Evolutionary conservation across 495 filamentous ascomycete genomes (phyloP).

Genomic region (Schizothecium vesticola): DNA sequence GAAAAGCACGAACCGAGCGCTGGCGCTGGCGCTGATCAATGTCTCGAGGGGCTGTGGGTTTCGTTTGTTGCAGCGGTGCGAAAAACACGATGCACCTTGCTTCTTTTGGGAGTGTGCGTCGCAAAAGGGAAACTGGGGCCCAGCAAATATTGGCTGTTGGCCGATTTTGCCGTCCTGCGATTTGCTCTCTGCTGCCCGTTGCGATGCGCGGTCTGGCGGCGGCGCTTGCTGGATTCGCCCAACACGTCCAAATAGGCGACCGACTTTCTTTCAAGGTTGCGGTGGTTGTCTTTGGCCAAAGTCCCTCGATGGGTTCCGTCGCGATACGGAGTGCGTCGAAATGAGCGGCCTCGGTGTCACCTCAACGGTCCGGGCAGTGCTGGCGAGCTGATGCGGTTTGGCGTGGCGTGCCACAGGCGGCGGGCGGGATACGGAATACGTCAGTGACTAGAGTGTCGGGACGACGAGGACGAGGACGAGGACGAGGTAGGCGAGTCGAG

Average conservation of each 20-base stretch:
- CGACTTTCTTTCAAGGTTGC: background rate
- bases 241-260: background rate
- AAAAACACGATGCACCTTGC: slow-evolving; percentile 19
- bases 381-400: slow-evolving; percentile 9
- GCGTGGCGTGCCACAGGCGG: slow-evolving; percentile 9
- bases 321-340: slow-evolving; percentile 2
- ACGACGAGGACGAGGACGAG: background rate
- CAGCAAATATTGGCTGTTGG: slow-evolving; percentile 4
- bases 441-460: background rate
- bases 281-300: background rate
- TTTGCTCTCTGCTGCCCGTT: background rate
- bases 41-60: slow-evolving; percentile 8
- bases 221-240: slow-evolving; percentile 21
- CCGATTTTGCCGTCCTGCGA: background rate
- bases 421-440: slow-evolving; percentile 2
- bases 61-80: background rate
- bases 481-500: background rate
- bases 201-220: background rate
- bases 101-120: slow-evolving; percentile 23
- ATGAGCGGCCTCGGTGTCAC: slow-evolving; percentile 13
- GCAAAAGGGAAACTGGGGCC: slow-evolving; percentile 14
- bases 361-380: slow-evolving; percentile 6
- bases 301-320: background rate
- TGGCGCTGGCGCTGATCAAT: background rate
- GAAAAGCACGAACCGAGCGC: background rate